Percentiles rank a stretch among this genome's conserved stretches.
Evolutionary conservation across 2,329 filamentous ascomycete genomes (phyloP).

Genomic region (Neurospora sp.): DNA sequence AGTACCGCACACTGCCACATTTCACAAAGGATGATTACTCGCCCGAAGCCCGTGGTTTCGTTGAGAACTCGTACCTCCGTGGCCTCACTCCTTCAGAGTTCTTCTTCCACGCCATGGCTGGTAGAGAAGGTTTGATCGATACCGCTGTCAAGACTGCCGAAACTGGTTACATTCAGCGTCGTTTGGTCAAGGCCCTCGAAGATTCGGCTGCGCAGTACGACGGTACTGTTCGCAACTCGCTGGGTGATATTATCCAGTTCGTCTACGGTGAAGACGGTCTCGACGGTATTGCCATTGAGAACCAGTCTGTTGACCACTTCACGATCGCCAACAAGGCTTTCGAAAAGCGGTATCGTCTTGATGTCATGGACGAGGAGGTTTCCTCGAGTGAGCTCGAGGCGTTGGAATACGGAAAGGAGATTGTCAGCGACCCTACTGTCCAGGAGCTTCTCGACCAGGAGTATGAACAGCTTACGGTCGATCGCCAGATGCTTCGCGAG

Average conservation of each 20-base stretch:
- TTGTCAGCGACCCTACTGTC: conserved; percentile 77
- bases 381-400: conserved; percentile 56
- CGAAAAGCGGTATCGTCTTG: conserved; percentile 71
- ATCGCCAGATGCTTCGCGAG: conserved; percentile 64
- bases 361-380: conserved; percentile 62
- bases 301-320: conserved; percentile 81
- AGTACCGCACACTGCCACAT: conserved; percentile 91
- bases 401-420: conserved; percentile 78
- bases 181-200: conserved; percentile 95
- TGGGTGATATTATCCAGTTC: conserved; percentile 95
- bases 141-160: conserved; percentile 99
- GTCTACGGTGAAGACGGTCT: conserved; percentile 95
- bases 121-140: conserved; percentile 98
- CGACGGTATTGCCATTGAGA: conserved; percentile 88
- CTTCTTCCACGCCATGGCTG: conserved; percentile 99
- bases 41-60: conserved; percentile 90
- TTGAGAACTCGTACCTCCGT: conserved; percentile 96
- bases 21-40: conserved; percentile 99
- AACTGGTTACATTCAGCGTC: conserved; percentile 97
- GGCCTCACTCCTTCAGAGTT: conserved; percentile 93
- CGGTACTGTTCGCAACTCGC: conserved; percentile 90
- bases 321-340: conserved; percentile 70
- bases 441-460: conserved; percentile 84
- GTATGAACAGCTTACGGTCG: conserved; percentile 67
- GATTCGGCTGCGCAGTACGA: conserved; percentile 97